These are phyloP conservation scores for Diplodia intermedia DNA, from an alignment of 2,329 filamentous ascomycete genomes.

Conservation along the genomic window DNA sequence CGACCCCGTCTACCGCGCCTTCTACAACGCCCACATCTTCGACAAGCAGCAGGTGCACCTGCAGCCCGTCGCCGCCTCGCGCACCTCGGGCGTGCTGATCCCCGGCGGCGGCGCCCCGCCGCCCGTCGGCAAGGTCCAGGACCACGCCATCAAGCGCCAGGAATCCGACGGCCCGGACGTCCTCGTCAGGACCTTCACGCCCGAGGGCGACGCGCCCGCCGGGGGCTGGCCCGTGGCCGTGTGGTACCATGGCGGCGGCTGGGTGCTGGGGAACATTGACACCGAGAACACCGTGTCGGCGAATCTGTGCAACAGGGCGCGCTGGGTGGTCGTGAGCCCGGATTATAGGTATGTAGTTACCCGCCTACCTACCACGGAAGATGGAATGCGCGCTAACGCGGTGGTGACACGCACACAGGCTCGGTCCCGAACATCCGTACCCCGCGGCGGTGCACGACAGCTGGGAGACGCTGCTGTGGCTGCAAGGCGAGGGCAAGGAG, in stretches of 20 bases:
- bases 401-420: slow-evolving; percentile 30
- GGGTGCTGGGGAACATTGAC: slow-evolving; percentile 48
- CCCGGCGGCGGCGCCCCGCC: slow-evolving; percentile 40
- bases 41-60: slow-evolving; percentile 27
- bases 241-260: slow-evolving; percentile 53
- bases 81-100: slow-evolving; percentile 37
- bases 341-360: slow-evolving; percentile 11
- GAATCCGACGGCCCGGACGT: slow-evolving; percentile 40
- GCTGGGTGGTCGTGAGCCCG: slow-evolving; percentile 25
- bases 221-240: slow-evolving; percentile 49
- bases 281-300: slow-evolving; percentile 45
- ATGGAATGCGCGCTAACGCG: not conserved
- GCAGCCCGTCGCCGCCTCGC: slow-evolving; percentile 46
- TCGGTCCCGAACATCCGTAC: slow-evolving; percentile 48
- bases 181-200: slow-evolving; percentile 45
- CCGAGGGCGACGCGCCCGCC: slow-evolving; percentile 37
- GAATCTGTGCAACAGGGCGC: slow-evolving; percentile 20
- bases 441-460: slow-evolving; percentile 47
- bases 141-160: slow-evolving; percentile 32
- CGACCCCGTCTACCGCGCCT: slow-evolving; percentile 50
- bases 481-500: slow-evolving; percentile 15
- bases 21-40: slow-evolving; percentile 47
- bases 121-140: slow-evolving; percentile 42
- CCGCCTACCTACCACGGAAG: too few species aligned
- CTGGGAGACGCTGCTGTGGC: slow-evolving; percentile 24